Evolutionary conservation across 2,329 filamentous ascomycete species (phyloP), one percentile per base, ranked within the genome.

Genomic region (Albifimbria verrucaria): DNA sequence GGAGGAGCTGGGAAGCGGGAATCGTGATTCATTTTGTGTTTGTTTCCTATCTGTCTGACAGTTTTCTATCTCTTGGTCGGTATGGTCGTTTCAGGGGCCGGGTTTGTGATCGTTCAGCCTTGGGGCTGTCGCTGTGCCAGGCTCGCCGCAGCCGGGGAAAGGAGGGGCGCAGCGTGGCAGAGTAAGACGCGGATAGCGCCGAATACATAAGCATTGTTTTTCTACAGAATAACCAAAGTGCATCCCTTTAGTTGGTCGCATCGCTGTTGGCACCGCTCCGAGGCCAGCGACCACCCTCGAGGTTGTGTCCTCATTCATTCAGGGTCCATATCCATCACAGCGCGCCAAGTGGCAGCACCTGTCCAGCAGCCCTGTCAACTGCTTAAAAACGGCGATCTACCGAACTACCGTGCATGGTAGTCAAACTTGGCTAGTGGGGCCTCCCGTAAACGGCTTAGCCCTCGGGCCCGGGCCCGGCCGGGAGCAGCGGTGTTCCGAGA

Each of bases 351-450:
- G 32, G 12, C 32, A n/a, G 5, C 32, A n/a, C 32, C 26, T 15
- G 15, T 15, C 26, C 26, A 32, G 26, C 26, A n/a, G n/a, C 32
- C 32, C 18, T 39, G 32, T 39, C 32, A 39, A 12, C 15, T 17
- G 32, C 32, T n/a, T 12, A n/a, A 39, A n/a, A 39, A n/a, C 32
- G 32, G 12, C 32, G 32, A 39, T 39, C 32, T 12, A n/a, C 32
- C 32, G 32, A 39, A 39, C 15, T 39, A 39, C 32, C 32, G 32
- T 20, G 44, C 41, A 18, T 43, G 23, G 44, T 47, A 18, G 46
- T 48, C 21, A 26, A 48, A 48, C 46, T 48, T 48, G 46, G 25
- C 46, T 48, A 32, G 23, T 24, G 25, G 46, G 46, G 46, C 12
- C 12, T 48, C 12, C 46, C 25, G 25, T n/a, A n/a, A n/a, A n/a